phyloP scores from a whole-genome alignment of 106 monocot genomes.

The Dendrobium catenatum region DNA sequence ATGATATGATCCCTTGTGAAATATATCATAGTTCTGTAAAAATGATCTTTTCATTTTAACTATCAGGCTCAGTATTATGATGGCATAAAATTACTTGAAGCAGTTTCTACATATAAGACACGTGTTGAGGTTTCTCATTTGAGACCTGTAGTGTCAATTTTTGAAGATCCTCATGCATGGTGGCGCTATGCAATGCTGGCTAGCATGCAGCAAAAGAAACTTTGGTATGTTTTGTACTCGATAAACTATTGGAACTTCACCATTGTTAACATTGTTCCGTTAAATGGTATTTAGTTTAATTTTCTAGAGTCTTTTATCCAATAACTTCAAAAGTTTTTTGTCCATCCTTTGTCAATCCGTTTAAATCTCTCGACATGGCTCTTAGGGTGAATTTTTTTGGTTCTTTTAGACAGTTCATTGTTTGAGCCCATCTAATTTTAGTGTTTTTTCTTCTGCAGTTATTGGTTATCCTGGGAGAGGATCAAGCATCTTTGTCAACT shows the following conservation, averaged over 20 bases:
- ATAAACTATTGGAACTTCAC: background rate
- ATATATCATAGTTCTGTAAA: background rate
- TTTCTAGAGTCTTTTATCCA: background rate
- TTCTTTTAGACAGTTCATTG: background rate
- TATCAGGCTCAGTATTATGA: slow-evolving; percentile 93
- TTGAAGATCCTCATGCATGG: slow-evolving; percentile 70
- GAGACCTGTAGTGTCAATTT: slow-evolving; percentile 60
- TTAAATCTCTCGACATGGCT: background rate
- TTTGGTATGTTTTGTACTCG: slow-evolving; percentile 41
- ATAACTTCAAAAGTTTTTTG: background rate
- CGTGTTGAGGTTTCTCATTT: slow-evolving; percentile 90
- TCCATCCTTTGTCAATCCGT: background rate
- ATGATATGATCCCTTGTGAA: background rate
- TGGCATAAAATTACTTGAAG: slow-evolving; percentile 80
- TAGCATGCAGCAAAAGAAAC: slow-evolving; percentile 79
- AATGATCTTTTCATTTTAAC: slow-evolving; percentile 4
- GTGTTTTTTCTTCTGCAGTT: slow-evolving; percentile 22
- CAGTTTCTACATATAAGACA: slow-evolving; percentile 71
- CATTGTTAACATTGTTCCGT: background rate
- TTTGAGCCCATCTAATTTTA: background rate
- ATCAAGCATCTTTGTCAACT: slow-evolving; percentile 90
- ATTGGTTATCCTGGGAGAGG: slow-evolving; percentile 92
- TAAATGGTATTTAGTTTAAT: background rate
- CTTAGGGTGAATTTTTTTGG: background rate
- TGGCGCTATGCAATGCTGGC: slow-evolving; percentile 93